Evolutionary conservation across 345 rosid genomes (phyloP), one percentile per base, ranked within the genome.

Genomic region (Aquilaria malaccensis): DNA sequence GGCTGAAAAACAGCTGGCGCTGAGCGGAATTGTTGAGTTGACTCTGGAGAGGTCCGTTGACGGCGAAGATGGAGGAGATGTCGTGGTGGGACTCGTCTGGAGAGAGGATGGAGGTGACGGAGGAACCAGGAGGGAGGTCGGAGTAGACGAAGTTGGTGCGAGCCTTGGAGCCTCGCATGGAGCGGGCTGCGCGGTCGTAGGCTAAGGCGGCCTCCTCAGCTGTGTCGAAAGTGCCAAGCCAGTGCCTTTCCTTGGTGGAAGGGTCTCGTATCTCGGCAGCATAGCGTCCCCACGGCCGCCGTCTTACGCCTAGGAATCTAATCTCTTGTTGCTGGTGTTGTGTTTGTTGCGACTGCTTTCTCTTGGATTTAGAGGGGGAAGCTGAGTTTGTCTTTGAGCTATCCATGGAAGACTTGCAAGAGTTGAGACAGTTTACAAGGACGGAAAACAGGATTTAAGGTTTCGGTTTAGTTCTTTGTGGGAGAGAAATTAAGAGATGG

Each of bases 231-330:
- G 95, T 90, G 31, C 97, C 97, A 3, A 90, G 85, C 97, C 97
- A 90, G 70, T 85, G 91, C 67, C 97, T 80, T 70, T 88, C 96
- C 70, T 92, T 92, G 4, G 96, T 91, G 10, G 95, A 74, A 5
- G 96, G 93, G 80, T 92, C 92, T 67, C 98, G 79, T 78, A 92
- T 92, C 70, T 92, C 98, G 1, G 96, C 92, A 3, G 98, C 98
- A 11, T 91, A 91, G 65, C 98, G 72, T 30, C 98, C 98, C 98
- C 98, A 91, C 0, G 98, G 98, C 67, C 98, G 79, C 31, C 98
- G 72, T 64, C 98, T 83, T 33, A 91, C 98, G n/a, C 98, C 98
- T 15, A 92, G 72, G 65, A 85, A 92, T 70, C 91, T 83, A 6
- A 69, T 72, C 13, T 76, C 66, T 14, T 30, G 64, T 33, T 61